phyloP scores from a whole-genome alignment of 345 rosid species.

The Boechera stricta region DNA sequence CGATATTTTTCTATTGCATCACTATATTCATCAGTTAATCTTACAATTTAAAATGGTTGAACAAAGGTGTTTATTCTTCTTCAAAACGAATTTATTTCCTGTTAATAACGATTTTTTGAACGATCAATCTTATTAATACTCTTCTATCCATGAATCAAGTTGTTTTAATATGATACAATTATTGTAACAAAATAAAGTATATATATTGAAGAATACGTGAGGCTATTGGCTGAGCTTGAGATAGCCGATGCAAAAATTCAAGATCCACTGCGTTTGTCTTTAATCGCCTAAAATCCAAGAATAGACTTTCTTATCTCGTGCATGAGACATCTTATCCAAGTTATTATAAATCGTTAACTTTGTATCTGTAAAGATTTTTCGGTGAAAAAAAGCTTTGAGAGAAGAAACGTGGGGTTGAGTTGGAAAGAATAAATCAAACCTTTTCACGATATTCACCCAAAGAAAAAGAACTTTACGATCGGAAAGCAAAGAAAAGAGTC shows the following conservation, averaged over 20 bases:
- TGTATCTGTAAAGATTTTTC: constrained; percentile 38
- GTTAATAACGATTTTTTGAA: too few relatives aligned
- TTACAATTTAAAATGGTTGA: not conserved
- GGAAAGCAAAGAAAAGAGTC: not conserved
- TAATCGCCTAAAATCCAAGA: constrained; percentile 21
- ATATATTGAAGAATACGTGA: constrained; percentile 1
- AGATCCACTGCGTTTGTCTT: constrained; percentile 19
- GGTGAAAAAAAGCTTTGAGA: constrained; percentile 25
- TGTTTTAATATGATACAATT: not conserved
- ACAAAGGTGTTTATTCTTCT: not conserved
- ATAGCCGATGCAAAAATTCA: constrained; percentile 11
- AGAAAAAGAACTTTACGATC: constrained; percentile 23
- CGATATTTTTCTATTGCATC: not conserved
- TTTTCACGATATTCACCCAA: constrained; percentile 17
- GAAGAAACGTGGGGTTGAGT: constrained; percentile 39
- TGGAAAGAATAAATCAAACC: constrained; percentile 33
- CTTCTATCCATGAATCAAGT: not conserved
- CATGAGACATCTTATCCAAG: constrained; percentile 36
- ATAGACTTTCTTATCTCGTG: constrained; percentile 32
- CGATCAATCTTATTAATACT: not conserved
- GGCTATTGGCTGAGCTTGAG: constrained; percentile 19
- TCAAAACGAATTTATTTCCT: not conserved
- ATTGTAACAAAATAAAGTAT: constrained; percentile 8
- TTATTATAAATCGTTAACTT: constrained; percentile 8
- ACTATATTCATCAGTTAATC: not conserved